These are phyloP conservation scores for Lipomyces mesembrius DNA, from an alignment of 805 yeast genomes.

Conservation along the genomic window DNA sequence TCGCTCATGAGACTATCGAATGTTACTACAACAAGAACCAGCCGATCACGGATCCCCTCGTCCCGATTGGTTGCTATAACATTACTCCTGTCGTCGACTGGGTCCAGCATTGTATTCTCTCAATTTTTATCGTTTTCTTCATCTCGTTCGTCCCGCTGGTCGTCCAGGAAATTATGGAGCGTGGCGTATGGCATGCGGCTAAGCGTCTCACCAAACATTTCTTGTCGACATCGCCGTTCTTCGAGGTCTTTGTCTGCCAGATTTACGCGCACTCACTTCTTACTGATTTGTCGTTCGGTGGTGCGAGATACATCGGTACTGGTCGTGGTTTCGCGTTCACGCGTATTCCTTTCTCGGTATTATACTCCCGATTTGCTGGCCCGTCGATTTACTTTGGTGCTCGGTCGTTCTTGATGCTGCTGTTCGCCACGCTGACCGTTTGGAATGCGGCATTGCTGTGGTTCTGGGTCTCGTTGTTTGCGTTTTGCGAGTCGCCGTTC, in stretches of 20 bases:
- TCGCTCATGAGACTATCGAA: constrained; percentile 69
- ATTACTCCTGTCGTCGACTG: constrained; percentile 84
- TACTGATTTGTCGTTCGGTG: constrained; percentile 82
- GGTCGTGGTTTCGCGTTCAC: constrained; percentile 94
- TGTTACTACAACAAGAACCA: constrained; percentile 69
- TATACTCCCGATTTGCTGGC: constrained; percentile 77
- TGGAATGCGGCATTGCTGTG: constrained; percentile 95
- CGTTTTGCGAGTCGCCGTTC: constrained; percentile 90
- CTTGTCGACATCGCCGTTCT: constrained; percentile 81
- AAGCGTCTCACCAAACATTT: constrained; percentile 76
- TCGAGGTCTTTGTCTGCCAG: constrained; percentile 95
- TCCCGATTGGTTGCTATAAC: constrained; percentile 85
- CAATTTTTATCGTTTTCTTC: constrained; percentile 90
- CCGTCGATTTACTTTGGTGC: constrained; percentile 81
- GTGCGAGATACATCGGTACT: constrained; percentile 88
- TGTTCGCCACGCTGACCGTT: constrained; percentile 78
- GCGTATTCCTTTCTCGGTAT: constrained; percentile 68
- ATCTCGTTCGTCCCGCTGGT: constrained; percentile 87
- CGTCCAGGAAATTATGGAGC: constrained; percentile 85
- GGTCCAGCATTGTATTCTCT: constrained; percentile 85
- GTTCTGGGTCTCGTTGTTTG: constrained; percentile 94
- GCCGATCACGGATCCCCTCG: constrained; percentile 73
- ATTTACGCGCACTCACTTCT: constrained; percentile 80
- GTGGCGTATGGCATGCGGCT: constrained; percentile 77
- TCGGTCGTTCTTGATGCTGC: constrained; percentile 65